Percentiles rank a stretch among this genome's conserved stretches.
These are phyloP conservation scores for Basipetospora chlamydospora DNA, from an alignment of 2,329 filamentous ascomycete species.

Conservation along the genomic window DNA sequence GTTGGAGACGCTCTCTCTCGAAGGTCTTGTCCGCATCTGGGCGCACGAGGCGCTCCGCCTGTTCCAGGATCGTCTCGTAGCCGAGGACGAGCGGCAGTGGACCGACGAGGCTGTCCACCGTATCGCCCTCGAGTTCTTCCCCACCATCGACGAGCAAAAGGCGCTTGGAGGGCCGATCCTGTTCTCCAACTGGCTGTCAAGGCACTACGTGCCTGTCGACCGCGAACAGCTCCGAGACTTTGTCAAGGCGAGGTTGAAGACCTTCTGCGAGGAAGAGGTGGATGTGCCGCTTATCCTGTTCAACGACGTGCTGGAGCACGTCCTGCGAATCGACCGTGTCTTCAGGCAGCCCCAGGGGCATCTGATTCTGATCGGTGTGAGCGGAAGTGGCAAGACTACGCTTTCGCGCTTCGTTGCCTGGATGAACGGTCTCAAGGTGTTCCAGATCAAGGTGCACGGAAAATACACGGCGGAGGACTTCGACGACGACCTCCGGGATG, in stretches of 20 bases:
- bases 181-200: slow-evolving; percentile 98
- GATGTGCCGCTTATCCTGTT: slow-evolving; percentile 98
- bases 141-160: slow-evolving; percentile 80
- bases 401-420: slow-evolving; percentile 95
- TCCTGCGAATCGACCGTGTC: slow-evolving; percentile 93
- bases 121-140: slow-evolving; percentile 85
- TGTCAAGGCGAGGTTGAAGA: slow-evolving; percentile 90
- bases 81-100: slow-evolving; percentile 88
- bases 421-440: slow-evolving; percentile 99
- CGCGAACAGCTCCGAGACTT: slow-evolving; percentile 92
- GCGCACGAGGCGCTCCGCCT: slow-evolving; percentile 90
- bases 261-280: slow-evolving; percentile 98
- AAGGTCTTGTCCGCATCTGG: slow-evolving; percentile 93
- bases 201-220: slow-evolving; percentile 94
- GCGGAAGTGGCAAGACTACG: slow-evolving; percentile 96
- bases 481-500: slow-evolving; percentile 89
- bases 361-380: slow-evolving; percentile 95
- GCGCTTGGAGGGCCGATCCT: slow-evolving; percentile 86
- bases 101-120: slow-evolving; percentile 77
- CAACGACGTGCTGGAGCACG: slow-evolving; percentile 97
- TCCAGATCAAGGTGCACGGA: slow-evolving; percentile 99
- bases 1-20: slow-evolving; percentile 71
- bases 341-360: slow-evolving; percentile 98
- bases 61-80: slow-evolving; percentile 94
- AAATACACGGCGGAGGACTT: slow-evolving; percentile 98